A percentile compares a stretch with the other conserved stretches of the same genome.
These are phyloP conservation scores for Podila verticillata DNA, from an alignment of 192 early-diverging fungal genomes.

Conservation along the genomic window DNA sequence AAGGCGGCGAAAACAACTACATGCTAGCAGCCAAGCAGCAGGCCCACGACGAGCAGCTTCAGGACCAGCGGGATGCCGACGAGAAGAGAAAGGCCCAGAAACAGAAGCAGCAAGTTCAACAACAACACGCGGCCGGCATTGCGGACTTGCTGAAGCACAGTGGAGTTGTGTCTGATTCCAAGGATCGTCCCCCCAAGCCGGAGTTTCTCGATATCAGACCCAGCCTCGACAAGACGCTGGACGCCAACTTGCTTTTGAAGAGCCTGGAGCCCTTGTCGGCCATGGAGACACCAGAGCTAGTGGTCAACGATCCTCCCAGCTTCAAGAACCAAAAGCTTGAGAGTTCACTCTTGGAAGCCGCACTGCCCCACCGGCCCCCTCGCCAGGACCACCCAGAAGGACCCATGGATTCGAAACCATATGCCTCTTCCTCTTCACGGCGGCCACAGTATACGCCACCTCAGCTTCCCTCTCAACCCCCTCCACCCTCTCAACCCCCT, in stretches of 20 bases:
- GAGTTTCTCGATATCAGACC: background rate
- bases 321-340: constrained; percentile 1
- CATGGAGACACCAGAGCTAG: background rate
- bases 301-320: background rate
- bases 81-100: constrained; percentile 12
- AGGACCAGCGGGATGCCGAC: constrained; percentile 14
- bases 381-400: constrained; percentile 8
- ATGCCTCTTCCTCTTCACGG: constrained; percentile 19
- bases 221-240: background rate
- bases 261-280: background rate
- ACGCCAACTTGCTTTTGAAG: background rate
- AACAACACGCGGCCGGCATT: background rate
- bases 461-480: background rate
- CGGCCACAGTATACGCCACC: background rate
- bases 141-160: background rate
- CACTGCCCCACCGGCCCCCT: constrained; percentile 21
- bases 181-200: constrained; percentile 5
- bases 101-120: background rate
- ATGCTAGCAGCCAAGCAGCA: constrained; percentile 49
- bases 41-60: constrained; percentile 34
- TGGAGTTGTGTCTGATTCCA: background rate
- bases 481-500: background rate
- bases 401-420: constrained; percentile 1
- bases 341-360: background rate
- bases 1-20: constrained; percentile 23